Base-by-base conservation (phyloP, 176 grass and related monocot species). In the Carex myosuroides region DNA sequence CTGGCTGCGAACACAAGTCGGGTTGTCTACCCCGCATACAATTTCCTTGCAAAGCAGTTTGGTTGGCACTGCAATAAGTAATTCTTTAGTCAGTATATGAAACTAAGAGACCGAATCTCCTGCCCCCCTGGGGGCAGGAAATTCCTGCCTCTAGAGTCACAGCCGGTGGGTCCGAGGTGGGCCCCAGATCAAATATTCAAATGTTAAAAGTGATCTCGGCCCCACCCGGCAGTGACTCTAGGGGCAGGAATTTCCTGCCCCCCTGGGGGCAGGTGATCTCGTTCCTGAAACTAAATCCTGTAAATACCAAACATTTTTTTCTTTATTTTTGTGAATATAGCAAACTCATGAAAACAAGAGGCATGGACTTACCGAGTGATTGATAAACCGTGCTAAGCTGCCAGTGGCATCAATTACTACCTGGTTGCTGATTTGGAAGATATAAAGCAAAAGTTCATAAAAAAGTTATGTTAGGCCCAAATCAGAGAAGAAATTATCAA, bases 31-130 rank as follows among this genome's bases (percentile, higher is more conserved):
- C 94, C 79, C 18, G 91, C 89, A 72, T 64, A 89, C 90, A 98
- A 86, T 64, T 90, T 98, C 73, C 95, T 90, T 16, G 95, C 95
- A 44, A 94, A 93, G 91, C 95, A 98, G 79, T 90, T 98, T 12
- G 92, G 95, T 92, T 90, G 89, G 68, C 95, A 98, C 95, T 98
- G 87, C 58, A 84, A 5, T 16, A 53, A 44, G 5, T 33, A 35
- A 35, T 57, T 16, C 14, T 24, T 13, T 22, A 60, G 13, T 35
- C 33, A 33, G 32, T 37, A 37, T 13, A 39, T 69, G 41, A n/a
- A n/a, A n/a, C n/a, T n/a, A n/a, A n/a, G n/a, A n/a, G n/a, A n/a
- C n/a, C n/a, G n/a, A n/a, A n/a, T n/a, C n/a, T n/a, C n/a, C n/a
- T n/a, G n/a, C n/a, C n/a, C n/a, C n/a, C n/a, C n/a, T n/a, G n/a